Base-by-base conservation (phyloP, 2,329 filamentous ascomycete genomes). In the Fulvia fulva region DNA sequence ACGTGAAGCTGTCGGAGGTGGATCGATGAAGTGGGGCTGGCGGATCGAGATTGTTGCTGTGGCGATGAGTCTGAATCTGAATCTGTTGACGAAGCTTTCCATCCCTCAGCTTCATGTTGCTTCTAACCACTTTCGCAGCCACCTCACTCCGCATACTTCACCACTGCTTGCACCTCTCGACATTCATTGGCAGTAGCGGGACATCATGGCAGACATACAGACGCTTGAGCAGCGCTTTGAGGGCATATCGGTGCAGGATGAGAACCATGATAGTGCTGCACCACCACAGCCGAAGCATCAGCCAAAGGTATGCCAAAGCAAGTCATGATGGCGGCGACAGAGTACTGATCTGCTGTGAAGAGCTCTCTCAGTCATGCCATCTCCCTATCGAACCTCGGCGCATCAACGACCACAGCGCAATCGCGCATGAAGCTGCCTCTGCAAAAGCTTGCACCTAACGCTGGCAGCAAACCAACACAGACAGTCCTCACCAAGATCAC, bases 201-300 rank as follows among this genome's bases (percentile, higher is more conserved):
- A 51, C 55, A 56, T 8, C 45, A 72, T 72, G 70, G 68, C 69
- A 45, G 85, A 92, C 64, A 84, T 89, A 59, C 85, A 89, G 67
- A 86, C 85, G 53, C 81, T 97, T 49, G 93, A 97, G 78, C 81
- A 89, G 76, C 89, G 90, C 68, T 90, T 97, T 71, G 91, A 96
- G 85, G 87, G 87, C 75, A 84, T 97, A 77, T 88, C 89, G 21
- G 90, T 97, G 62, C 88, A 89, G 68, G 92, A 97, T 71, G 92
- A 96, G 76, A 95, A 93, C 71, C 87, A 77, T 57, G 76, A 78
- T 57, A 76, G 79, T 28, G 63, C 60, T 57, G 62, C 58, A 37
- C 44, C 58, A 21, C 59, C 56, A 25, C 87, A 89, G 73, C 23
- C n/a, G 47, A 21, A 25, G 26, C 80, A 84, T 65, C 96, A 95